Base-by-base conservation (phyloP, 257 asterid genomes). In the Cordia subcordata region DNA sequence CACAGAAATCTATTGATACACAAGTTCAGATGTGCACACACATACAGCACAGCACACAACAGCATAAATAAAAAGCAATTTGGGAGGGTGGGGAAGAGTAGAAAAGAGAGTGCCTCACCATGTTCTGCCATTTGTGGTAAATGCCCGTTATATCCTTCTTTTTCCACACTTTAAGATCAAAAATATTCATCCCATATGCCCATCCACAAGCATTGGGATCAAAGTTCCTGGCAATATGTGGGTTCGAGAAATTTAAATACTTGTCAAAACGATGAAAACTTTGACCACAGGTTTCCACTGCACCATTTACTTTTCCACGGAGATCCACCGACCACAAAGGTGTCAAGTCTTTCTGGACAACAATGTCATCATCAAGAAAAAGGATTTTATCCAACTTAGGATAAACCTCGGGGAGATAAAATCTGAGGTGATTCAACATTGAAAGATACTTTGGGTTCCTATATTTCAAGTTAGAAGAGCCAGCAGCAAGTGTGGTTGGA, bases 101-200 rank as follows among this genome's bases (percentile, higher is more conserved):
- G 32, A 38, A 19, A 60, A 71, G 20, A 62, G 39, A 8, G 57
- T 23, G 46, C 46, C 64, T 49, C 80, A 93, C 97, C 99, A 93
- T 86, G 54, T 86, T 89, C 80, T 93, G 99, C 97, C 99, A 93
- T 76, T 79, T 86, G 85, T 89, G 99, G 74, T 93, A 93, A 68
- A 93, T 89, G 63, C 99, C 99, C 22, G 97, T 93, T 55, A 93
- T 93, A 79, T 93, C 99, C 83, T 68, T 74, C 82, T 80, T 89
- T 79, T 93, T 93, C 99, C 99, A 89, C 79, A 79, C 96, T 82
- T 76, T 77, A 40, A 93, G 91, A 74, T 93, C 97, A 38, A 93
- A 93, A 53, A 93, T 83, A 74, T 93, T 93, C 99, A 93, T 93
- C 53, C 99, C 99, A 69, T 93, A 93, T 0, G 99, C 99, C 99